Conservation (phyloP, 805 yeast genomes). For the Metschnikowia lachancei region DNA sequence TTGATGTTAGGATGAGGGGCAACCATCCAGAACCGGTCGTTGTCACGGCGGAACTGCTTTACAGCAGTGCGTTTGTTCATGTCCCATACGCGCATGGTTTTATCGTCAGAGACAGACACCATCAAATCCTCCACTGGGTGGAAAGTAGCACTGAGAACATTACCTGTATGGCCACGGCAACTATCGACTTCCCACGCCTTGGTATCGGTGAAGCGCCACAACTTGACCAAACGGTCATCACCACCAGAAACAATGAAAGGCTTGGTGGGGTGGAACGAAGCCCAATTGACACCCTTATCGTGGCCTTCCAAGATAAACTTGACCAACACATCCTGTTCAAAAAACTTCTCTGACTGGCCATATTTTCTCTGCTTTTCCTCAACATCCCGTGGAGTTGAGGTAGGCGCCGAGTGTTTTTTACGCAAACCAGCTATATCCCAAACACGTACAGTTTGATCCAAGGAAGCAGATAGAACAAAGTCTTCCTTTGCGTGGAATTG, state of each 20-base stretch:
- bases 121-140: slow-evolving; percentile 93
- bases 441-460: slow-evolving; percentile 97
- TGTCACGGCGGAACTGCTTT: slow-evolving; percentile 89
- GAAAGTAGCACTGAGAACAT: slow-evolving; percentile 83
- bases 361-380: slow-evolving; percentile 50
- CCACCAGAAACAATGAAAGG: slow-evolving; percentile 94
- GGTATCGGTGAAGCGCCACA: slow-evolving; percentile 97
- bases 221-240: slow-evolving; percentile 90
- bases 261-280: slow-evolving; percentile 93
- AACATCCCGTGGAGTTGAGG: slow-evolving; percentile 47
- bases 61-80: slow-evolving; percentile 89
- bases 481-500: slow-evolving; percentile 96
- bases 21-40: slow-evolving; percentile 92
- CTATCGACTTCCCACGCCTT: slow-evolving; percentile 99
- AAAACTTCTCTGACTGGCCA: too few relatives aligned
- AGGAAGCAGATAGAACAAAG: slow-evolving; percentile 88
- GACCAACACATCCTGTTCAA: slow-evolving; percentile 42
- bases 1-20: slow-evolving; percentile 88
- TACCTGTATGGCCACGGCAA: slow-evolving; percentile 95
- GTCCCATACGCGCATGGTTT: slow-evolving; percentile 96
- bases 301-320: slow-evolving; percentile 97
- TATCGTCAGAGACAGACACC: slow-evolving; percentile 92
- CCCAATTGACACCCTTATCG: slow-evolving; percentile 98
- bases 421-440: slow-evolving; percentile 97
- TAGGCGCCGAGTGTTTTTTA: slow-evolving; percentile 86